Base-by-base conservation (phyloP, 768 basidiomycete genomes). In the Nevesoporus exiguus region DNA sequence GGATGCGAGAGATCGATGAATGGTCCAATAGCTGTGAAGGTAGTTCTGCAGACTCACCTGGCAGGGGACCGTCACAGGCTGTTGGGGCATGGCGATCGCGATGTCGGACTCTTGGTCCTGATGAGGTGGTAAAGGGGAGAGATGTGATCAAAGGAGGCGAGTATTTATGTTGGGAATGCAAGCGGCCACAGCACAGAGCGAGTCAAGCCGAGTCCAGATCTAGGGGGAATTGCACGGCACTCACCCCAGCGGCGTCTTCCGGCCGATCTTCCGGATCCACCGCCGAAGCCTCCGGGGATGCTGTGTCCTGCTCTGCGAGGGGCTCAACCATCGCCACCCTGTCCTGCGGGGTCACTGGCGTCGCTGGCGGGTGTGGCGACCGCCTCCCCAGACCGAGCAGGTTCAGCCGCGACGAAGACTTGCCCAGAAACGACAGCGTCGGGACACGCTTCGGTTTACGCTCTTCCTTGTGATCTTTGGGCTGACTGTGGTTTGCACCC, bases 1-100 rank as follows among this genome's bases (percentile, higher is more conserved):
- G 29, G 17, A 42, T 24, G 11, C 39, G 47, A 61, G 25, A 25
- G 34, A 46, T 52, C 40, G 15, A 47, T 11, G 21, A 7, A 41
- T 21, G 51, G 36, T 27, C 34, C 14, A 34, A 27, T 6, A 5
- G 39, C 14, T 31, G 51, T 21, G 21, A 47, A 11, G 41, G 51
- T 19, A 40, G 51, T 34, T 39, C 14, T 13, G 44, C 14, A 46
- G 30, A 45, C 68, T 50, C 55, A 78, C 77, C 74, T 79, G 77
- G 62, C 77, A 79, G 15, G 77, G 76, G 22, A 79, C 77, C 15
- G 75, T 77, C 31, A 69, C 49, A 21, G 74, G 56, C 37, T 67
- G 63, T 48, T 55, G 67, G 7, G 71, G 51, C 74, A 74, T 74
- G 36, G 29, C 10, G 49, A 55, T 46, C 34, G 42, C 51, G 46